A percentile compares a stretch with the other conserved stretches of the same genome.
Conservation (phyloP, 2,329 filamentous ascomycete species). For the Colletotrichum cordylinicola region DNA sequence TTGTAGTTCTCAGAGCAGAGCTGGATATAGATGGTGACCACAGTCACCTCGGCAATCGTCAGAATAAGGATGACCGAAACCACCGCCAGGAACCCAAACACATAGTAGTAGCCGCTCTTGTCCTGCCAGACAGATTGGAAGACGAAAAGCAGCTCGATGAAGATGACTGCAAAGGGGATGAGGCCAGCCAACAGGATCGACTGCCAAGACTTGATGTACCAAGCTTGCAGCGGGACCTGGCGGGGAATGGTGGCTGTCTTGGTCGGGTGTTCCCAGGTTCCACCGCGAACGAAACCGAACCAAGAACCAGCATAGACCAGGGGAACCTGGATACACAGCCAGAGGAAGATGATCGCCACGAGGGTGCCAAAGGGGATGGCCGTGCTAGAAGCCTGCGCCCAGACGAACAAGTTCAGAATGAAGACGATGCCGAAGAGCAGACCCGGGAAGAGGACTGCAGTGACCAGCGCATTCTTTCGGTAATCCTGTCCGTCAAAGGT, state of each 20-base stretch:
- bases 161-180: conserved; percentile 85
- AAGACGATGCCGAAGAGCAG: conserved; percentile 78
- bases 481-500: conserved; percentile 81
- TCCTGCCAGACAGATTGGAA: conserved; percentile 91
- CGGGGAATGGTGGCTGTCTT: conserved; percentile 75
- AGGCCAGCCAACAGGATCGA: conserved; percentile 76
- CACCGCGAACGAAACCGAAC: conserved; percentile 72
- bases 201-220: conserved; percentile 72
- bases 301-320: conserved; percentile 83
- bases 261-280: conserved; percentile 81
- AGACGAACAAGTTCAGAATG: conserved; percentile 86
- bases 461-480: conserved; percentile 78
- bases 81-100: conserved; percentile 84
- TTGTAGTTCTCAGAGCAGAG: conserved; percentile 86
- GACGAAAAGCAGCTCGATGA: conserved; percentile 85
- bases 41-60: conserved; percentile 82
- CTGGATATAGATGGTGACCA: conserved; percentile 83
- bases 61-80: conserved; percentile 75
- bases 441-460: conserved; percentile 80
- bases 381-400: conserved; percentile 87
- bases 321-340: conserved; percentile 86
- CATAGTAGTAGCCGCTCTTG: conserved; percentile 91
- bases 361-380: conserved; percentile 85
- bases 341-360: conserved; percentile 74
- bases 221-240: conserved; percentile 76